phyloP scores from a whole-genome alignment of 768 basidiomycete genomes.

The Agaricus sinodeliciosus region DNA sequence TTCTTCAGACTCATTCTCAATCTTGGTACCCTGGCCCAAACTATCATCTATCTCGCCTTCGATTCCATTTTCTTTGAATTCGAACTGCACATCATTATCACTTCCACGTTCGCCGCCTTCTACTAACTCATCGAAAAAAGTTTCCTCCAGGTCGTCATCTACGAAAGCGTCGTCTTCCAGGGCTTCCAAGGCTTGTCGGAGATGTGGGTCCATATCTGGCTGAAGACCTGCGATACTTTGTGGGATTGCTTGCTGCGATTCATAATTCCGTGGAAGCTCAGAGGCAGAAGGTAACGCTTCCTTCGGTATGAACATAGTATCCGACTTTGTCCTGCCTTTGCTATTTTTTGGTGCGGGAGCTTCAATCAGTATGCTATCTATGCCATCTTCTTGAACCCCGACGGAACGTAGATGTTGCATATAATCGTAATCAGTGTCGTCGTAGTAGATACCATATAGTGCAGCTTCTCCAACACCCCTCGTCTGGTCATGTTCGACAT shows the following conservation, averaged over 20 bases:
- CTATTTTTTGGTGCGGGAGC: slow-evolving; percentile 45
- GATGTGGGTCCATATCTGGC: slow-evolving; percentile 94
- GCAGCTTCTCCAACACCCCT: slow-evolving; percentile 81
- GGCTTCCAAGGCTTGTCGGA: slow-evolving; percentile 89
- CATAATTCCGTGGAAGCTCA: slow-evolving; percentile 71
- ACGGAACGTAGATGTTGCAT: slow-evolving; percentile 90
- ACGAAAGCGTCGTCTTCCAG: slow-evolving; percentile 96
- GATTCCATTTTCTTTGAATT: slow-evolving; percentile 53
- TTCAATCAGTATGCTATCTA: slow-evolving; percentile 76
- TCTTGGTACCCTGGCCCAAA: slow-evolving; percentile 8
- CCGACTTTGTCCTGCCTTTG: slow-evolving; percentile 27
- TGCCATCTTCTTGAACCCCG: slow-evolving; percentile 71
- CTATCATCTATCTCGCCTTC: slow-evolving; percentile 11
- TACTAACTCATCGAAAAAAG: slow-evolving; percentile 72
- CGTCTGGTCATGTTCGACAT: slow-evolving; percentile 35
- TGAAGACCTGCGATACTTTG: slow-evolving; percentile 83
- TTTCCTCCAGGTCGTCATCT: slow-evolving; percentile 64
- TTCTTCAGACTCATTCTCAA: slow-evolving; percentile 29
- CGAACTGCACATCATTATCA: slow-evolving; percentile 58
- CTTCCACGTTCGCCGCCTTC: slow-evolving; percentile 59
- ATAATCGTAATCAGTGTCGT: slow-evolving; percentile 96
- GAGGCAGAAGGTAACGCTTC: slow-evolving; percentile 65
- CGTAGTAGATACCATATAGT: slow-evolving; percentile 86
- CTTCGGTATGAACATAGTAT: slow-evolving; percentile 55
- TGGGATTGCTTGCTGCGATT: slow-evolving; percentile 73